Evolutionary conservation across 1,139 yeast genomes (phyloP), one percentile per base, ranked within the genome.

Genomic region (Ogataea hybrid): DNA sequence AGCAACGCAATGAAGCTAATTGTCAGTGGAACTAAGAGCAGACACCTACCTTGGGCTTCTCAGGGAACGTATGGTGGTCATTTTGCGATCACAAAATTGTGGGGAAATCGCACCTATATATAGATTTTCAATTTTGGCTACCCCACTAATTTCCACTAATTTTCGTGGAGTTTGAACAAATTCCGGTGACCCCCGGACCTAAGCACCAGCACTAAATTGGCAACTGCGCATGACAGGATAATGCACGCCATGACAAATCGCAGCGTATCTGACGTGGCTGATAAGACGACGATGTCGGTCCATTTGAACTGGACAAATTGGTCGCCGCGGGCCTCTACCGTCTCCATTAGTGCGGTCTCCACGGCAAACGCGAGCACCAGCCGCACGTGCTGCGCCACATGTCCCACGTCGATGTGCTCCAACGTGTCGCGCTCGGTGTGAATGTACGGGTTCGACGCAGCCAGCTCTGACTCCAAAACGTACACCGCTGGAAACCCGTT

Each of bases 401-500:
- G 96, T 38, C 72, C 77, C 59, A 84, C 77, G 54, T 84, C 83
- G 44, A 92, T 71, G 53, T 85, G 70, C 57, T 88, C 96, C 47
- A 90, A 62, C 5, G 96, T 88, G 61, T 92, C 98, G 64, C 77
- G 64, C 1, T 79, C 74, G 29, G 87, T 76, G 65, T 90, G 97
- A 49, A 88, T 82, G 58, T 70, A 82, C 37, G 81, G 82, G 63
- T 79, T 81, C 6, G 80, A 70, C 51, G 73, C 71, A 44, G 75
- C 70, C 63, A 87, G 74, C 48, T 75, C 83, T 39, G 87, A 73
- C 63, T 90, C 98, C 50, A 86, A 77, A 43, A 87, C 83, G 63
- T 88, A 86, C 29, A 89, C 75, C 15, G 88, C 75, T 9, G 97
- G 96, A 62, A 73, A 87, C 1, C 97, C 96, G 53, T 77, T 78